Evolutionary conservation across 768 basidiomycete species (phyloP).

Genomic region (Ramaria sp.): DNA sequence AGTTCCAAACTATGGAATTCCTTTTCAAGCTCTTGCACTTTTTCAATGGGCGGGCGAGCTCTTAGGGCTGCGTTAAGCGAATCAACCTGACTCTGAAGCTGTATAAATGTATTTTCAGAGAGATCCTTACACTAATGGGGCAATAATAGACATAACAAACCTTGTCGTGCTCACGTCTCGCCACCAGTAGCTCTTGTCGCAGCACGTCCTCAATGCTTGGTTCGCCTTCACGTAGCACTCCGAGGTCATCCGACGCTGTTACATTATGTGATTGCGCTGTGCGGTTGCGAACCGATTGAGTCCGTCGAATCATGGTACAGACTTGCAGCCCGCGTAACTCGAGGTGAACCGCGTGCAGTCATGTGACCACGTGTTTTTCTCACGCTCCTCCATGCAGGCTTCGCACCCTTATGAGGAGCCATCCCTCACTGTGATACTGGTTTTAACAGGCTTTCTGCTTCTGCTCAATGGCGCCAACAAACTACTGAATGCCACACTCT

Average conservation of each 20-base stretch:
- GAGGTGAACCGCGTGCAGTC: neutral
- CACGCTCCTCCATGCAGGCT: neutral
- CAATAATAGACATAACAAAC: constrained; percentile 23
- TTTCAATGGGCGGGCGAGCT: constrained; percentile 57
- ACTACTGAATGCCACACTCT: constrained; percentile 28
- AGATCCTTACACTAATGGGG: neutral
- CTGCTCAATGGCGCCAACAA: constrained; percentile 38
- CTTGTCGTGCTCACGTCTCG: constrained; percentile 62
- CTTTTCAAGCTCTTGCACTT: constrained; percentile 53
- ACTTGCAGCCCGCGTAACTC: no score
- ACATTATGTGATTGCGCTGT: constrained; percentile 24
- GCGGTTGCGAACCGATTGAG: constrained; percentile 51
- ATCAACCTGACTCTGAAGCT: constrained; percentile 58
- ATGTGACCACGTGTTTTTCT: no score
- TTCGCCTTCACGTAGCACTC: constrained; percentile 41
- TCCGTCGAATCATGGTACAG: constrained; percentile 40
- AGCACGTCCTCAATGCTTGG: constrained; percentile 49
- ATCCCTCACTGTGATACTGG: constrained; percentile 25
- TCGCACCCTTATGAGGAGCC: constrained; percentile 24
- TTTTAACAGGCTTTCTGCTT: constrained; percentile 43
- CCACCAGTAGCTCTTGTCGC: constrained; percentile 53
- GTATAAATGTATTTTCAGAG: neutral
- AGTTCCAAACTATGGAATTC: constrained; percentile 71
- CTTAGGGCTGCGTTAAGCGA: constrained; percentile 55
- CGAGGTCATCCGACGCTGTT: constrained; percentile 40